These are phyloP conservation scores for Rosa rugosa DNA, from an alignment of 306 rosid species.

Conservation along the genomic window DNA sequence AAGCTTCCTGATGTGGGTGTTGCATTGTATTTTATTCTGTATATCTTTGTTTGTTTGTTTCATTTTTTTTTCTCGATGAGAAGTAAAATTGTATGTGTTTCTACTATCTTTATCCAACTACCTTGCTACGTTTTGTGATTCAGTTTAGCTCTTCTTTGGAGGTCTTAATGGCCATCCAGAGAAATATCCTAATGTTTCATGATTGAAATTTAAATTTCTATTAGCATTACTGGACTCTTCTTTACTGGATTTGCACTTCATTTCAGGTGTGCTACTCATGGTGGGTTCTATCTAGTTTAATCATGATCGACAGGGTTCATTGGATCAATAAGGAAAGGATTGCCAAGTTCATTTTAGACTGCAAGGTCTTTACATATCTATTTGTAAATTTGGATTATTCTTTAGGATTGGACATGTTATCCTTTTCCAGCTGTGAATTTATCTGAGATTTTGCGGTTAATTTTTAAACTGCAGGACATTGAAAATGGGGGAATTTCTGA, in stretches of 20 bases:
- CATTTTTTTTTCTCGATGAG: too few relatives aligned
- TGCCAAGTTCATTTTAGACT: slow-evolving; percentile 72
- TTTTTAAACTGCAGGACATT: slow-evolving; percentile 51
- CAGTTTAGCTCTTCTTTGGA: not conserved
- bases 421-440: slow-evolving; percentile 7
- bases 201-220: not conserved
- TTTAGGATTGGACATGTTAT: not conserved
- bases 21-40: not conserved
- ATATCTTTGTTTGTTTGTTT: too few relatives aligned
- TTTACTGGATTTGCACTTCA: slow-evolving; percentile 22
- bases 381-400: slow-evolving; percentile 23
- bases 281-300: slow-evolving; percentile 97
- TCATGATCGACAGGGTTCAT: slow-evolving; percentile 89
- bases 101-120: slow-evolving; percentile 2
- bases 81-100: slow-evolving; percentile 5
- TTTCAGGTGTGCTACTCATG: slow-evolving; percentile 86
- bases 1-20: slow-evolving; percentile 78
- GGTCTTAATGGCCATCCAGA: not conserved
- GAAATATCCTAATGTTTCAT: not conserved
- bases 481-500: slow-evolving; percentile 96
- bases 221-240: slow-evolving; percentile 16
- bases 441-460: slow-evolving; percentile 28
- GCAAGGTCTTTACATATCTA: slow-evolving; percentile 54
- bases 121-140: not conserved
- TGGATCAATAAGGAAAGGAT: slow-evolving; percentile 90